These are phyloP conservation scores for Sicyos edulis DNA, from an alignment of 306 rosid species.

Conservation along the genomic window DNA sequence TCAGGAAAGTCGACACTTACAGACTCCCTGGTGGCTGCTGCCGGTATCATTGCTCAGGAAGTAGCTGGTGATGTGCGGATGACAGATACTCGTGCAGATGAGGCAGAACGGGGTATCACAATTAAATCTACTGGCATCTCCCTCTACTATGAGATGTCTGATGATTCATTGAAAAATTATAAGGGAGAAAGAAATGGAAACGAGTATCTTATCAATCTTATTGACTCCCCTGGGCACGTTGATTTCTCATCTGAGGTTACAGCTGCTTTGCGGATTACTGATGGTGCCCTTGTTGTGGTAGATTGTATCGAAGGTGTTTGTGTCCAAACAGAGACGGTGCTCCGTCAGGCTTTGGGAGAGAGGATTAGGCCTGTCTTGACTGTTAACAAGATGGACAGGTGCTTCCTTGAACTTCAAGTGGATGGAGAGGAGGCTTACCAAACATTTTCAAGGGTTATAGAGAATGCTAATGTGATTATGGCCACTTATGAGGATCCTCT, in stretches of 20 bases:
- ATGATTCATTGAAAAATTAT: conserved; percentile 40
- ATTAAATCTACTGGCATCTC: conserved; percentile 92
- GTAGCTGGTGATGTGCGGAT: conserved; percentile 92
- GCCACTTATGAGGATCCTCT: conserved; percentile 91
- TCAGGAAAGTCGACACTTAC: conserved; percentile 82
- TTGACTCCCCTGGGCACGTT: conserved; percentile 87
- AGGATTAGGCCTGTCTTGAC: conserved; percentile 85
- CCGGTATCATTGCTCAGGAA: conserved; percentile 92
- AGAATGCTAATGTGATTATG: conserved; percentile 95
- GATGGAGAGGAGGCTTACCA: conserved; percentile 96
- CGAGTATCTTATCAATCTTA: conserved; percentile 87
- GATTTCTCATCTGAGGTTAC: conserved; percentile 95
- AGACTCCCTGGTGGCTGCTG: conserved; percentile 92
- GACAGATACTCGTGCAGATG: conserved; percentile 88
- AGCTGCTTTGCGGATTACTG: conserved; percentile 93
- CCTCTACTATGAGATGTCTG: conserved; percentile 78
- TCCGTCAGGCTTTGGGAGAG: conserved; percentile 86
- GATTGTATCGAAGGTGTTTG: conserved; percentile 92
- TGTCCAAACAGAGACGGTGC: conserved; percentile 86
- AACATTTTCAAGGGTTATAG: conserved; percentile 70
- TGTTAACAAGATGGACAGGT: conserved; percentile 93
- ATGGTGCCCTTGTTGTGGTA: conserved; percentile 88
- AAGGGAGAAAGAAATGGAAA: conserved; percentile 73
- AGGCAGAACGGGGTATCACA: conserved; percentile 96
- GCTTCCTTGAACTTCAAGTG: conserved; percentile 91